A percentile compares a stretch with the other conserved stretches of the same genome.
Conservation (phyloP, 2,329 filamentous ascomycete genomes). For the Chalaropsis thielavioides region DNA sequence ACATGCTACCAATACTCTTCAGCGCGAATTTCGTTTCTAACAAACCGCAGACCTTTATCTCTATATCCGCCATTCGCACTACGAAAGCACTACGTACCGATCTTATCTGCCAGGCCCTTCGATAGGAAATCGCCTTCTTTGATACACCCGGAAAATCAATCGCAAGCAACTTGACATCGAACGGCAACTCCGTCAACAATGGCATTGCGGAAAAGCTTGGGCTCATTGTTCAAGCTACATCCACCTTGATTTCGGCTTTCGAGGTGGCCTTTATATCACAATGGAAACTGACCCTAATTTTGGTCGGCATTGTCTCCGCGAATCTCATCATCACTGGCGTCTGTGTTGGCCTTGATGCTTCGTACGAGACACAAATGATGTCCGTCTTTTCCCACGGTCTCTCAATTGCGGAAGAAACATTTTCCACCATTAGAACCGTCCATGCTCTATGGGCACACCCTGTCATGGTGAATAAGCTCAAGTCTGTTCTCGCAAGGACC, state of each 20-base stretch:
- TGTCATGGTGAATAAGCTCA: conserved; percentile 30
- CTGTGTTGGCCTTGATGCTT: conserved; percentile 28
- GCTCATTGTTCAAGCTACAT: conserved; percentile 28
- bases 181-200: conserved; percentile 32
- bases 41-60: conserved; percentile 25
- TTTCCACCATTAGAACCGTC: conserved; percentile 35
- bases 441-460: conserved; percentile 38
- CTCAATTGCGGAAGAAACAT: conserved; percentile 34
- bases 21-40: background rate
- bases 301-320: conserved; percentile 32
- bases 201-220: conserved; percentile 34
- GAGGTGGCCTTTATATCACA: conserved; percentile 29
- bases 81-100: conserved; percentile 27
- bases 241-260: conserved; percentile 29
- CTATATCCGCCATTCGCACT: conserved; percentile 27
- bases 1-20: background rate
- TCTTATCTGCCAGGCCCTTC: conserved; percentile 27
- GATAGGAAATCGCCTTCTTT: conserved; percentile 43
- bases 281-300: conserved; percentile 32
- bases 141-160: conserved; percentile 33
- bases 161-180: conserved; percentile 34
- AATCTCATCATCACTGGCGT: conserved; percentile 29
- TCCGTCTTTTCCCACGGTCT: conserved; percentile 30
- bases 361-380: conserved; percentile 32
- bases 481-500: conserved; percentile 29